Evolutionary conservation across 164 flowering plant genomes (phyloP).

Genomic region (Warburgia ugandensis): DNA sequence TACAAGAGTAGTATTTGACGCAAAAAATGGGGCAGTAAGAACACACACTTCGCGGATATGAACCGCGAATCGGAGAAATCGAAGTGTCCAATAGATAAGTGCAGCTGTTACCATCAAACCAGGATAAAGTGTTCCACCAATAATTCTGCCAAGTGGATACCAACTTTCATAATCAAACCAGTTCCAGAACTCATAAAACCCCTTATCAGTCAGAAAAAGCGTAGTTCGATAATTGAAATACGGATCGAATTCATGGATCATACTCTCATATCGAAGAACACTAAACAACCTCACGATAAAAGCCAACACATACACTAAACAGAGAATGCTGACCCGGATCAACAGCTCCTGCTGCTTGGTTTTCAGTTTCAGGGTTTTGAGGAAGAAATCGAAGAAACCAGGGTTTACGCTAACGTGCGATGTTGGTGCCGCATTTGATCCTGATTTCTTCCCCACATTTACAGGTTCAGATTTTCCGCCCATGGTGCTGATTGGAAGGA

Average conservation of each 20-base stretch:
- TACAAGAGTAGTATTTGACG: constrained; percentile 84
- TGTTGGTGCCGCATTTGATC: background rate
- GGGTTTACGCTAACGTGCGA: constrained; percentile 8
- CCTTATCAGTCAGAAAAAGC: constrained; percentile 62
- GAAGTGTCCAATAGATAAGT: constrained; percentile 49
- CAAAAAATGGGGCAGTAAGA: constrained; percentile 90
- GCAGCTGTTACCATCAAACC: constrained; percentile 98
- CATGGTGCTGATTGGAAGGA: too few species aligned
- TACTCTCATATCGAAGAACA: constrained; percentile 86
- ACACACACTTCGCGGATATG: constrained; percentile 97
- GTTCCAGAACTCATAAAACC: constrained; percentile 96
- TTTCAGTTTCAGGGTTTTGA: constrained; percentile 59
- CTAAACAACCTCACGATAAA: constrained; percentile 79
- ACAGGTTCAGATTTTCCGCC: constrained; percentile 7
- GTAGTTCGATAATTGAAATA: constrained; percentile 95
- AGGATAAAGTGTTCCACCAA: constrained; percentile 94
- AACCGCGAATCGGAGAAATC: constrained; percentile 65
- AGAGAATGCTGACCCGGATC: constrained; percentile 60
- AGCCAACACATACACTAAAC: constrained; percentile 68
- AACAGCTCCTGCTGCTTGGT: constrained; percentile 90
- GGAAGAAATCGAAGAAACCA: constrained; percentile 12
- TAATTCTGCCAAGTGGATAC: constrained; percentile 94
- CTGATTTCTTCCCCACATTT: constrained; percentile 2
- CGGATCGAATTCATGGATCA: constrained; percentile 99
- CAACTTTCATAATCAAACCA: constrained; percentile 97